Evolutionary conservation across 108 stramenopile genomes (phyloP), one percentile per base, ranked within the genome.

Genomic region (Nannochloropsis salina): DNA sequence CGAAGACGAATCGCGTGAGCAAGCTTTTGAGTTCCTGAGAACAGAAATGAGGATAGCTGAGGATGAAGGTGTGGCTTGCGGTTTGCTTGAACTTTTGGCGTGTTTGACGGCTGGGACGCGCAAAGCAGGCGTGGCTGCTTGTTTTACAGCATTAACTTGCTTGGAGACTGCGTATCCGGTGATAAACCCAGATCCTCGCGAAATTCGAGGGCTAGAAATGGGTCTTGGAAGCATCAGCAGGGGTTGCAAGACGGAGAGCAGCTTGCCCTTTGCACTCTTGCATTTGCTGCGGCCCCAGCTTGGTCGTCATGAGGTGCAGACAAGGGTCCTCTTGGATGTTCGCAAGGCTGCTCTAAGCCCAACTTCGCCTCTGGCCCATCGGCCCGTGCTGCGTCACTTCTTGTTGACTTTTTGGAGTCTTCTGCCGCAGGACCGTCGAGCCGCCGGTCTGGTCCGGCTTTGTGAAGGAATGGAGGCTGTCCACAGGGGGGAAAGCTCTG

Each of bases 301-400:
- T n/a, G 61, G 61, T n/a, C 61, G 15, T n/a, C 61, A 74, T n/a
- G 61, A 74, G n/a, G 61, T 74, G 20, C 61, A 74, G 61, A 74
- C 61, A n/a, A 15, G 61, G 20, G 61, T 74, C n/a, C 61, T 74
- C n/a, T 74, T 74, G 61, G 61, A 74, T 74, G 4, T 74, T 15
- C 61, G 6, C 61, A 74, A 74, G 61, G 61, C 61, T n/a, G 61
- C 61, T 15, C 61, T 74, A 4, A 74, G 61, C 61, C 61, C 61
- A 4, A n/a, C 61, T 74, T 8, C n/a, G 61, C 61, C 61, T n/a
- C n/a, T 74, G 61, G 61, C 61, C 20, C 61, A 74, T n/a, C 61
- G 61, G 61, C 61, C 61, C 2, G 61, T 74, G 3, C 2, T 74
- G n/a, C 61, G 61, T 74, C 61, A 74, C n/a, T 74, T 74, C n/a